Percentiles rank a stretch among this genome's conserved stretches.
phyloP scores from a whole-genome alignment of 768 basidiomycete species.

The Myochromella boudieri region DNA sequence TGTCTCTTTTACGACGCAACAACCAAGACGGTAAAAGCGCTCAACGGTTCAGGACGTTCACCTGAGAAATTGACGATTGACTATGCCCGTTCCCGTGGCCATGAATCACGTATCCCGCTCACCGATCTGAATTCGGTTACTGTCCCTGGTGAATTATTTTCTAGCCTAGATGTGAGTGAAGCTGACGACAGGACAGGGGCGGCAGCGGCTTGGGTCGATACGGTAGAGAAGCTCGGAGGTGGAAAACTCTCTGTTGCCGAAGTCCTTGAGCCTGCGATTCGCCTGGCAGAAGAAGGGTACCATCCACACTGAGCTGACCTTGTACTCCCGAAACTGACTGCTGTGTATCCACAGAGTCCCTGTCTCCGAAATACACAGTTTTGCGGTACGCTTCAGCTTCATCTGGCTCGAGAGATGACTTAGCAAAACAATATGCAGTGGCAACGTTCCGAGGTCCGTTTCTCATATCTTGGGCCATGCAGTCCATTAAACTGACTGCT shows the following conservation, averaged over 20 bases:
- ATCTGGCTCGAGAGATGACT: slow-evolving; percentile 5
- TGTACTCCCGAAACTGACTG: background rate
- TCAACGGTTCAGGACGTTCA: slow-evolving; percentile 92
- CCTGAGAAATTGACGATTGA: slow-evolving; percentile 80
- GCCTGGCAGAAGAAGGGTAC: slow-evolving; percentile 89
- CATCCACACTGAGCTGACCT: slow-evolving; percentile 12
- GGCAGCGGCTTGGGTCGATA: slow-evolving; percentile 95
- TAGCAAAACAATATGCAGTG: slow-evolving; percentile 35
- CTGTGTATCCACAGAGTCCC: slow-evolving; percentile 58
- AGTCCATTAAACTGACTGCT: no score
- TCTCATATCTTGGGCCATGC: background rate
- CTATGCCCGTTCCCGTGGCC: slow-evolving; percentile 65
- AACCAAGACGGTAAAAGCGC: slow-evolving; percentile 76
- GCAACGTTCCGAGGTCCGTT: slow-evolving; percentile 54
- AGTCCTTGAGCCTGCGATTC: slow-evolving; percentile 84
- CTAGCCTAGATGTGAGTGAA: slow-evolving; percentile 1
- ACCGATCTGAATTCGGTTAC: slow-evolving; percentile 90
- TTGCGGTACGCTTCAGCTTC: slow-evolving; percentile 38
- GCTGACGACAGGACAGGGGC: slow-evolving; percentile 50
- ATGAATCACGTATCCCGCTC: slow-evolving; percentile 72
- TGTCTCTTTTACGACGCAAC: slow-evolving; percentile 90
- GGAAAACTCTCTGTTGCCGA: slow-evolving; percentile 65
- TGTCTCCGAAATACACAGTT: slow-evolving; percentile 79
- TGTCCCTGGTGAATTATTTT: slow-evolving; percentile 58
- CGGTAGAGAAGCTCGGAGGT: slow-evolving; percentile 79